Percentiles rank a stretch among this genome's conserved stretches.
phyloP scores from a whole-genome alignment of 179 eudicot species.

The Silene coronaria region DNA sequence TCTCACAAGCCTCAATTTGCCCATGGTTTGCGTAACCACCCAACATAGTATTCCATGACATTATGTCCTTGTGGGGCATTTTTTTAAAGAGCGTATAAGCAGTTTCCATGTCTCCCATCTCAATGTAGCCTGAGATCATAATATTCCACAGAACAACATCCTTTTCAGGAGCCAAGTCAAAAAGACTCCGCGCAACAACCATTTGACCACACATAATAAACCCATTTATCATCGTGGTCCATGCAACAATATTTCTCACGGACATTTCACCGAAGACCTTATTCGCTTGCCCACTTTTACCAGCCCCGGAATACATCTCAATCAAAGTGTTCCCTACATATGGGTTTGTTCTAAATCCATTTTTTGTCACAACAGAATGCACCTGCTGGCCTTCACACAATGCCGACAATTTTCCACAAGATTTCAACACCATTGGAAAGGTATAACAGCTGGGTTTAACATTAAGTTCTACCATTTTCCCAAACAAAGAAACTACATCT shows the following conservation, averaged over 20 bases:
- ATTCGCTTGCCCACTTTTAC: conserved; percentile 38
- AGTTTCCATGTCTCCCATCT: conserved; percentile 41
- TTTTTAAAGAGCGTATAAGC: conserved; percentile 48
- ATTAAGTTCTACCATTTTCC: conserved; percentile 41
- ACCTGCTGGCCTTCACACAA: conserved; percentile 44
- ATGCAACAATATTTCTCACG: conserved; percentile 54
- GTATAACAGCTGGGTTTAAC: conserved; percentile 54
- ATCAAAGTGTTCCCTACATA: conserved; percentile 69
- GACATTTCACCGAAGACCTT: conserved; percentile 57
- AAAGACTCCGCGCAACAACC: conserved; percentile 40
- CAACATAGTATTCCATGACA: conserved; percentile 76
- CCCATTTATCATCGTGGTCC: conserved; percentile 62
- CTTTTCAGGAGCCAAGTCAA: conserved; percentile 62
- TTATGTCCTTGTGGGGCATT: conserved; percentile 57
- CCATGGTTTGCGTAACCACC: conserved; percentile 56
- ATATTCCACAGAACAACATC: conserved; percentile 70
- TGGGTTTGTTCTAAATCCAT: conserved; percentile 51
- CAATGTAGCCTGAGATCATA: conserved; percentile 55
- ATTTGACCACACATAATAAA: conserved; percentile 37
- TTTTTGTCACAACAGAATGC: conserved; percentile 47
- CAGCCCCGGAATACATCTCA: conserved; percentile 48
- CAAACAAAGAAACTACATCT: conserved; percentile 40
- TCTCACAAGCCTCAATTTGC: conserved; percentile 45
- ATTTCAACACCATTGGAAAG: conserved; percentile 64
- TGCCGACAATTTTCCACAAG: conserved; percentile 45